Base-by-base conservation (phyloP, 2,329 filamentous ascomycete species). In the Ceratocystis albifundus region DNA sequence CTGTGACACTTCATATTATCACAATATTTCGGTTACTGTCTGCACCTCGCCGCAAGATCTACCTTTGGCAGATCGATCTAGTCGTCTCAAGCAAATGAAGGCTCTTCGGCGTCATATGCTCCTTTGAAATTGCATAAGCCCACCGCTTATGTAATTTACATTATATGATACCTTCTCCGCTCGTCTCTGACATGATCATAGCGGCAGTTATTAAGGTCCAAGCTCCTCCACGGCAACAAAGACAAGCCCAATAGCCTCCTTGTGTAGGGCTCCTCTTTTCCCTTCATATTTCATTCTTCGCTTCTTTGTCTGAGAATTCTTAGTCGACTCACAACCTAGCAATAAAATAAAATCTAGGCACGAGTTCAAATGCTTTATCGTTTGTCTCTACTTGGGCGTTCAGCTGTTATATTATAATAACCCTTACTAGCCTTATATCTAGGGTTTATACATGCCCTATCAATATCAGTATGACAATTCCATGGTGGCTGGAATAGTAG, bases 151-250 rank as follows among this genome's bases (percentile, higher is more conserved):
- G 36, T 10, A 41, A 15, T 15, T 41, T 4, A 59, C 6, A n/a
- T n/a, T n/a, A 36, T 10, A 20, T 59, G 20, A 15, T 57, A 8
- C 20, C 50, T 28, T 55, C 50, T 20, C 55, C 4, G 25, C 55
- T 36, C 28, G 55, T 36, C 12, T n/a, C 28, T 59, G 15, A n/a
- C 55, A 36, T 59, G 55, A 59, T 6, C 25, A 59, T 36, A 59
- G 55, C 55, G 17, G 55, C 28, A 36, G 55, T 59, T 59, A 15
- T 59, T 36, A 59, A 36, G 28, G 28, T 36, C 55, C 63, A 41
- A 57, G 63, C 63, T 44, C 30, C 48, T 57, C 28, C 22, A 36
- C 32, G 25, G 25, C 63, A 36, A 41, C 63, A 41, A 41, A 55
- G 53, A 25, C 46, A 22, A 22, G 20, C 12, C 48, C 25, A 20